Percentiles rank a stretch among this genome's conserved stretches.
Evolutionary conservation across 129 eudicot species (phyloP).

Genomic region (Cynara cardunculus): DNA sequence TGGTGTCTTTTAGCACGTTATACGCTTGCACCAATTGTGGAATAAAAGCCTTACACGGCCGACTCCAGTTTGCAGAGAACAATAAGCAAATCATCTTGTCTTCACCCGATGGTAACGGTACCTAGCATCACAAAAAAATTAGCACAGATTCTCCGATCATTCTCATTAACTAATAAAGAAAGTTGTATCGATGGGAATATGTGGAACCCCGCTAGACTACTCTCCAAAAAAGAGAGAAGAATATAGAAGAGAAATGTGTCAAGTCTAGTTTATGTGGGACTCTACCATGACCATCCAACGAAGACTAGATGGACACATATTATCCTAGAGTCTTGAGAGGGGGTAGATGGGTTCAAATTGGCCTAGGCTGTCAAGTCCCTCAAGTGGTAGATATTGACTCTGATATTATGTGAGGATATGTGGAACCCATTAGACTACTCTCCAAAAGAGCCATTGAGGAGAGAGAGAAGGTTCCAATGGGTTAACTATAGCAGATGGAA

Average conservation of each 20-base stretch:
- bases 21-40: constrained; percentile 42
- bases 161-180: background rate
- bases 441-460: background rate
- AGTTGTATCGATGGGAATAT: background rate
- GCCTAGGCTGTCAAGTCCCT: no score
- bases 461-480: background rate
- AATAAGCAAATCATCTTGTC: constrained; percentile 44
- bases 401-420: no score
- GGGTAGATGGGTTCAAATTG: no score
- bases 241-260: no score
- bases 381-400: no score
- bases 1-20: constrained; percentile 21
- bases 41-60: constrained; percentile 45
- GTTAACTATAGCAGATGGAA: background rate
- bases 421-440: background rate
- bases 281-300: no score
- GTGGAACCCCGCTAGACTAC: background rate
- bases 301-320: no score
- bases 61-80: constrained; percentile 58
- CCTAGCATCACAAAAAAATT: constrained; percentile 23
- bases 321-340: no score
- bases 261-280: no score
- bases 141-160: background rate
- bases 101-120: constrained; percentile 33
- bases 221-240: background rate